Percentiles rank a stretch among this genome's conserved stretches.
These are phyloP conservation scores for Vitis labrusca DNA, from an alignment of 164 flowering plant genomes.

Conservation along the genomic window DNA sequence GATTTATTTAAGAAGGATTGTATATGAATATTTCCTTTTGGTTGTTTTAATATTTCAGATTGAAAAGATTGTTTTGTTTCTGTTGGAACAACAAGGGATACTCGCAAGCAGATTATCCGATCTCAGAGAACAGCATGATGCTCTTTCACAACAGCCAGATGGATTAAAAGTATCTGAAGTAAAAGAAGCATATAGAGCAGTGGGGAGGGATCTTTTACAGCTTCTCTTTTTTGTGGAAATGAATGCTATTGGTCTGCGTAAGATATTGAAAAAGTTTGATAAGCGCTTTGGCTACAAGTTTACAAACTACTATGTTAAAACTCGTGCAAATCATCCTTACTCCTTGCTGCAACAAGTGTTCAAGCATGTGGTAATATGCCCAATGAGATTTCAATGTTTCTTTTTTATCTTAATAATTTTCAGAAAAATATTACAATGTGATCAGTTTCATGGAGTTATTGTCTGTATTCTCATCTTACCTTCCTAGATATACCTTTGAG, in stretches of 20 bases:
- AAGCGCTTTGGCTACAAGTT: slow-evolving; percentile 76
- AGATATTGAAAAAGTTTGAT: slow-evolving; percentile 83
- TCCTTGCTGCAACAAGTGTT: slow-evolving; percentile 75
- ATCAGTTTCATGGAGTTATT: no score
- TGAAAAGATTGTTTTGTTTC: slow-evolving; percentile 72
- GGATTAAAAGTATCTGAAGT: slow-evolving; percentile 39
- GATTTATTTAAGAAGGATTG: no score
- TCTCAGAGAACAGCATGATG: slow-evolving; percentile 49
- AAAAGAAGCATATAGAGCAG: slow-evolving; percentile 59
- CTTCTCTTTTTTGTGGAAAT: slow-evolving; percentile 72
- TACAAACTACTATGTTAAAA: slow-evolving; percentile 73
- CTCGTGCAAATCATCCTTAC: slow-evolving; percentile 84
- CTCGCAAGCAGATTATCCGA: slow-evolving; percentile 55
- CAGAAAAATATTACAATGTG: no score
- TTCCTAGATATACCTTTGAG: no score
- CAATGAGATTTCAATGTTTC: no score
- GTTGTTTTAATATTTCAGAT: slow-evolving; percentile 44
- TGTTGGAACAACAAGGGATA: slow-evolving; percentile 78
- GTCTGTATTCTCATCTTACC: no score
- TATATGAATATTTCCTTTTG: background rate
- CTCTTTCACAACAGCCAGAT: slow-evolving; percentile 33
- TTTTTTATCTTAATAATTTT: no score
- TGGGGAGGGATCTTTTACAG: slow-evolving; percentile 67
- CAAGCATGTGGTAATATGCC: background rate
- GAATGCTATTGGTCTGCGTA: slow-evolving; percentile 77